Conservation (phyloP, 352 stramenopile species). For the Phytopythium montanum region DNA sequence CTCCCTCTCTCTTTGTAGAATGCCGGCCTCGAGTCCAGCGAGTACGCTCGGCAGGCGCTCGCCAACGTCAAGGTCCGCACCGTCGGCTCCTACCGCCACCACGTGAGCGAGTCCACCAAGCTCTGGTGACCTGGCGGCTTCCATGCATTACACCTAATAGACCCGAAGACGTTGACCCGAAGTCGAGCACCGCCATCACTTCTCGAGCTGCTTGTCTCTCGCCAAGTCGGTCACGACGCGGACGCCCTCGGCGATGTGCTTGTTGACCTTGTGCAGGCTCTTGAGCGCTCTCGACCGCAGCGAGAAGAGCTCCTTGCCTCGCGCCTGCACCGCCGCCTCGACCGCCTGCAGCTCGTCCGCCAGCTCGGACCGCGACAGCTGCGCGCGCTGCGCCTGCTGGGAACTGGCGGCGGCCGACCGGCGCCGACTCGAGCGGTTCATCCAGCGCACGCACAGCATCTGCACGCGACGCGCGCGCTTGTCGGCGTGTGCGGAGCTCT, state of each 20-base stretch:
- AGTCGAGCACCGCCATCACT: background rate
- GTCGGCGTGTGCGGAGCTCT: constrained; percentile 38
- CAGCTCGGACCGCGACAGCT: constrained; percentile 49
- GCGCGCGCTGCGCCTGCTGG: constrained; percentile 29
- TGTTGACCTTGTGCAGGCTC: constrained; percentile 39
- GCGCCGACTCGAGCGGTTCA: constrained; percentile 57
- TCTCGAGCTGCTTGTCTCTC: background rate
- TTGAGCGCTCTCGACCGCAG: constrained; percentile 50
- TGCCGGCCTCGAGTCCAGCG: constrained; percentile 57
- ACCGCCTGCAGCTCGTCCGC: constrained; percentile 33
- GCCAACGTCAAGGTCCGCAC: constrained; percentile 69
- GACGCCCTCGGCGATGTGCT: constrained; percentile 29
- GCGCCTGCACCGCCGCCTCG: constrained; percentile 35
- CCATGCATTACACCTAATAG: background rate
- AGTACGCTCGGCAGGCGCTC: constrained; percentile 65
- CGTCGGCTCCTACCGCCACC: constrained; percentile 60
- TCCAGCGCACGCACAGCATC: constrained; percentile 66
- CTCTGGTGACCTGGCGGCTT: constrained; percentile 40
- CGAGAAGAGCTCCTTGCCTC: constrained; percentile 42
- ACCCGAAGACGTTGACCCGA: background rate
- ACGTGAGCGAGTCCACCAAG: constrained; percentile 48
- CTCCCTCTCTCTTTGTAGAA: constrained; percentile 21
- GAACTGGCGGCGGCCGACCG: constrained; percentile 30
- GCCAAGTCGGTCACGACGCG: constrained; percentile 31
- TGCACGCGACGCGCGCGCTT: constrained; percentile 47